Evolutionary conservation across 2,329 filamentous ascomycete genomes (phyloP).

Genomic region (Fusarium mundagurra): DNA sequence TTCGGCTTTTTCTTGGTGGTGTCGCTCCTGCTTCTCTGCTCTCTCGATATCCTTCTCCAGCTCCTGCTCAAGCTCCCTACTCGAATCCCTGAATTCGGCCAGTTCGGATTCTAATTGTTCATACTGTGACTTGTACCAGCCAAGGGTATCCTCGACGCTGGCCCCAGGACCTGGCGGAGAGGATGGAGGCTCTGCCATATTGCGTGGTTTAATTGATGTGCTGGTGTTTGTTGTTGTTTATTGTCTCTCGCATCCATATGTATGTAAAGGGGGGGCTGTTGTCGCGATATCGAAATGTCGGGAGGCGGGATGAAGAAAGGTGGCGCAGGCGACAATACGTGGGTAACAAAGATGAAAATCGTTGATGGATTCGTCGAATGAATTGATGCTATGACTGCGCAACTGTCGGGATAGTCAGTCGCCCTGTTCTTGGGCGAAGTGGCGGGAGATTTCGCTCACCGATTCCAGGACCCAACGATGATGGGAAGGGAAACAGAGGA

Average conservation of each 20-base stretch:
- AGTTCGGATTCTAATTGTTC: constrained; percentile 91
- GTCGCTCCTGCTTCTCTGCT: constrained; percentile 90
- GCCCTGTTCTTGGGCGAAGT: constrained; percentile 21
- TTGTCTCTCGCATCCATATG: constrained; percentile 26
- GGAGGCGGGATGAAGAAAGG: constrained; percentile 2
- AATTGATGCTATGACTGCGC: constrained; percentile 14
- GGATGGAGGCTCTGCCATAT: constrained; percentile 69
- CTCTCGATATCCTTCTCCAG: constrained; percentile 96
- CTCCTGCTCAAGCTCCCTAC: constrained; percentile 92
- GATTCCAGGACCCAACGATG: constrained; percentile 34
- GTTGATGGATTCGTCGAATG: constrained; percentile 5
- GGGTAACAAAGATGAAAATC: constrained; percentile 13
- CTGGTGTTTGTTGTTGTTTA: constrained; percentile 12
- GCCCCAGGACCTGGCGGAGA: constrained; percentile 67
- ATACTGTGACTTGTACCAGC: constrained; percentile 97
- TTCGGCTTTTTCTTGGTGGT: constrained; percentile 88
- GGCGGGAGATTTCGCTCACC: constrained; percentile 40
- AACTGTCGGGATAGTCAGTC: constrained; percentile 34
- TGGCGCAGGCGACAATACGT: constrained; percentile 9
- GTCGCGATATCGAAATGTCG: constrained; percentile 17
- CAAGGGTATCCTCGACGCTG: constrained; percentile 77
- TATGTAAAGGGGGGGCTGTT: constrained; percentile 7
- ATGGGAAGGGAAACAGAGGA: constrained; percentile 19
- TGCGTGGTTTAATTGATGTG: constrained; percentile 27
- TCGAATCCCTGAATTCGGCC: constrained; percentile 92